Evolutionary conservation across 2,329 filamentous ascomycete species (phyloP), one percentile per base, ranked within the genome.

Genomic region (Lojkania enalia): DNA sequence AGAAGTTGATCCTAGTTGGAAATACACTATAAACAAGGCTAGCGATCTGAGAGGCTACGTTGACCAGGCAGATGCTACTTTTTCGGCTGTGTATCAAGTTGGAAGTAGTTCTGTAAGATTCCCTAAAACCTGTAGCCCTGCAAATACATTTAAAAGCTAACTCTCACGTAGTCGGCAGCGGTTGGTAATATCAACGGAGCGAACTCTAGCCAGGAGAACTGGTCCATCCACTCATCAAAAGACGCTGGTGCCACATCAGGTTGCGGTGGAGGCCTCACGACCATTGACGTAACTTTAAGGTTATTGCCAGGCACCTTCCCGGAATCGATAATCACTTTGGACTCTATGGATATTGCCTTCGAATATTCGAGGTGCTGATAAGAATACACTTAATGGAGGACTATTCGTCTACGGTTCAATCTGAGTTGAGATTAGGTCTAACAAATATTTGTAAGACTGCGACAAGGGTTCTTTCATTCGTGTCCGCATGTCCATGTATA

Each of bases 21-120:
- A 43, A 39, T 46, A 51, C 18, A 54, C 51, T 2, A 44, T 51
- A 20, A 51, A 51, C 39, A 48, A 43, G 20, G 42, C 23, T 11
- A 49, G 35, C 12, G 33, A 20, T 15, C 19, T 49, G 19, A 42
- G 49, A 12, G 49, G 49, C 4, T 52, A 35, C 20, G 27, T 42
- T 2, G 36, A 46, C 5, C 23, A 33, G 7, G 42, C 14, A 2
- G 18, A 20, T 5, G 49, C 25, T 5, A 19, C n/a, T 3, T 43
- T 41, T 14, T 46, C 36, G 14, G 49, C 37, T 6, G 15, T 20
- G 16, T 51, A 51, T 25, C 42, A 31, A 2, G 48, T 44, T 20
- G 38, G 30, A n/a, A 27, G n/a, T n/a, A n/a, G n/a, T n/a, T n/a
- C n/a, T n/a, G n/a, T n/a, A n/a, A n/a, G n/a, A n/a, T n/a, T n/a